Base-by-base conservation (phyloP, 2,329 filamentous ascomycete species). In the Phialophora chinensis region DNA sequence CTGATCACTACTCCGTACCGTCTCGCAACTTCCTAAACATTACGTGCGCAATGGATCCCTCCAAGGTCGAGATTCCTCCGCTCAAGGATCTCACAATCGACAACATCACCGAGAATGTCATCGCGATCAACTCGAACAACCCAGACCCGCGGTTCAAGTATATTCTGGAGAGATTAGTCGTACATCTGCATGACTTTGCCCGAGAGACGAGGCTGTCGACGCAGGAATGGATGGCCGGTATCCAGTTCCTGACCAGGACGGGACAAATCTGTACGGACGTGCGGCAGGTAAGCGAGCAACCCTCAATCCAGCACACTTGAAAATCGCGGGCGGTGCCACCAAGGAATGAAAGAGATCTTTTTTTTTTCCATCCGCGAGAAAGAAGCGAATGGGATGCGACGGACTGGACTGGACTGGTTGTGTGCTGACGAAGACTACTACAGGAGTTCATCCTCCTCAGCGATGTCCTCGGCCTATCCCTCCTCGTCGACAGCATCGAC, bases 371-470 rank as follows among this genome's bases (percentile, higher is more conserved):
- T 14, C 14, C 35, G 14, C 5, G 35, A 42, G 12, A 6, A 42
- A 17, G 14, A 7, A 42, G 35, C 33, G 35, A 17, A 42, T 4
- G 35, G 35, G 14, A 11, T 35, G 31, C 1, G 6, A 8, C 8
- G 6, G 29, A 31, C 29, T 31, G 31, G 8, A 31, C 31, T 35
- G 10, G 2, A 12, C 11, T 4, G 31, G 31, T 10, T 10, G 33
- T 11, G 33, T 44, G 17, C 38, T 44, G 38, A 44, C 14, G 5
- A n/a, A 17, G 12, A 42, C 14, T 42, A 44, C 17, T 3, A n/a
- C 17, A 88, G 85, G 90, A 93, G 83, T 93, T 91, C 81, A 93
- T 94, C 77, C 87, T 94, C 47, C 87, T 94, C 69, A 91, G 89
- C 71, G 91, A 95, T 78, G 84, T 92, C 50, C 85, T 94, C 25